phyloP scores from a whole-genome alignment of 1,284 basidiomycete genomes.

The Phylloboletellus chloephorus region DNA sequence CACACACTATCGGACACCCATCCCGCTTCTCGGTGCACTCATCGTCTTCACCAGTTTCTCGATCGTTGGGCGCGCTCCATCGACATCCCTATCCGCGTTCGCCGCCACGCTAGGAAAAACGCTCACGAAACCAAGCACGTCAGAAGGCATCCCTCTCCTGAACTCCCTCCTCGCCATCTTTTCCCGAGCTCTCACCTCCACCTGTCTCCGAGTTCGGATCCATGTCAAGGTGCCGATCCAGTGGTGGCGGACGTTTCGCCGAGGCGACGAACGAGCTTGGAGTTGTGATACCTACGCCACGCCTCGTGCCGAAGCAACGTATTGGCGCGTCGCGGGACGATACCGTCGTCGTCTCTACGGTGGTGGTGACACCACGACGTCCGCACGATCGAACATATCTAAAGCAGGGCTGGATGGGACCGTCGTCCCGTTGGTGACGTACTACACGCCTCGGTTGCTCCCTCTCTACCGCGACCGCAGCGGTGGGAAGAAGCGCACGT shows the following conservation, averaged over 20 bases:
- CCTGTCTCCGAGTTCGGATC: slow-evolving; percentile 17
- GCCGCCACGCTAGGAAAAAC: slow-evolving; percentile 8
- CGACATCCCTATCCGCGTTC: slow-evolving; percentile 4
- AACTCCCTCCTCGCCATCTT: slow-evolving; percentile 12
- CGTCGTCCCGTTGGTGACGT: slow-evolving; percentile 21
- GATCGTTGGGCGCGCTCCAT: slow-evolving; percentile 4
- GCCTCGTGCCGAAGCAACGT: slow-evolving; percentile 24
- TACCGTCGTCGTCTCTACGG: slow-evolving; percentile 27
- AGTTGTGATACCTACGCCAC: slow-evolving; percentile 19
- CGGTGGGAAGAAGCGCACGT: neutral
- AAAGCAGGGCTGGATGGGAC: neutral
- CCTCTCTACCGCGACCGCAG: slow-evolving; percentile 23
- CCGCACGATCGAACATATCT: neutral
- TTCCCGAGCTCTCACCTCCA: slow-evolving; percentile 12
- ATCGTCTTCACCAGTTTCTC: slow-evolving; percentile 11
- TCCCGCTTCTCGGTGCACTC: slow-evolving; percentile 9
- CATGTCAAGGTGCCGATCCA: slow-evolving; percentile 10
- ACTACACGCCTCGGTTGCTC: slow-evolving; percentile 28
- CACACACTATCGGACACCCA: slow-evolving; percentile 4
- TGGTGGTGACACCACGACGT: slow-evolving; percentile 11
- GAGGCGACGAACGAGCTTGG: neutral
- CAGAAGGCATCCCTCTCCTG: slow-evolving; percentile 1
- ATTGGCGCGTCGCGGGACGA: slow-evolving; percentile 29
- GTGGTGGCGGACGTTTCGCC: slow-evolving; percentile 9
- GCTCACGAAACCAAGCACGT: slow-evolving; percentile 6